Evolutionary conservation across 352 stramenopile genomes (phyloP), one percentile per base, ranked within the genome.

Genomic region (Phytophthora pluvialis): DNA sequence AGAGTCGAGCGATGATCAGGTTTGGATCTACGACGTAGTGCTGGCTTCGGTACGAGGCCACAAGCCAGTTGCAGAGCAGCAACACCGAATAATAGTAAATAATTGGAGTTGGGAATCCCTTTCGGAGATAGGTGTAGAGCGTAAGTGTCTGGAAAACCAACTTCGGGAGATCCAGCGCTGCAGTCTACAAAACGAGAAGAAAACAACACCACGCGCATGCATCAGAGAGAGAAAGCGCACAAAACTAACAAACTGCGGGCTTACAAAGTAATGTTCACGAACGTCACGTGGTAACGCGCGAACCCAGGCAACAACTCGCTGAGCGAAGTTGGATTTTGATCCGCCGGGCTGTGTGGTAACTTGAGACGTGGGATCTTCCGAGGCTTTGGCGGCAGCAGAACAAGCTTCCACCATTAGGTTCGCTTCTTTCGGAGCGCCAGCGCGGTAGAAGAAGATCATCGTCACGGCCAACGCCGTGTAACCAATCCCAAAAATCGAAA

Each of bases 11-110:
- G 4, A 83, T 56, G 31, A 77, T 58, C 3, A 78, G 32, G 3
- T 63, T 38, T 2, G 21, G 62, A 51, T 86, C 72, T 0, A 60
- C 52, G 0, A 53, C 60, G 18, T 73, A 71, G 12, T 63, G 75
- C n/a, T 83, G 67, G 48, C 73, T 83, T 1, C 78, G 75, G 42
- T 80, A 87, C 32, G 72, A 73, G 2, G 70, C 71, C n/a, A 82
- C 73, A 33, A 81, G 50, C 21, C 67, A 83, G 51, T 81, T 84
- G 28, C 57, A 57, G 4, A 73, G 63, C 7, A 83, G 53, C 26
- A 83, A 26, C 0, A 61, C 55, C 0, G 70, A 67, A 43, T 86
- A 86, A 36, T 74, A 80, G 12, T 52, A 70, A 12, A 80, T 84
- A 28, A 81, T 62, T 0, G 64, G 40, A 26, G 64, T 70, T 7